A percentile compares a stretch with the other conserved stretches of the same genome.
phyloP scores from a whole-genome alignment of 345 rosid genomes.

The Acer campestre region DNA sequence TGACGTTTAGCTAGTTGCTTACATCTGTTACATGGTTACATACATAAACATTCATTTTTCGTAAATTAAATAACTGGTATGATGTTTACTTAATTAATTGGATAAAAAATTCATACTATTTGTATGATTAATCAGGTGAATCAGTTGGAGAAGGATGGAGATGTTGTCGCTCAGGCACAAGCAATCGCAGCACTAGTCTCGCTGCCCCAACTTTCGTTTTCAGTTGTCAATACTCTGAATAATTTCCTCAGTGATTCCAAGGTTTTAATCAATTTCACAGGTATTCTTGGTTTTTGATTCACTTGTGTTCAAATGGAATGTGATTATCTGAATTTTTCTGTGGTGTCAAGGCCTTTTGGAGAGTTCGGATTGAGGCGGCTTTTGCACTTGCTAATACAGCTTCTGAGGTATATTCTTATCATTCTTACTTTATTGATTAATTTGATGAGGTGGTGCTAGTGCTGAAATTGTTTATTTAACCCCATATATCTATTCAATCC shows the following conservation, averaged over 20 bases:
- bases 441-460: not conserved
- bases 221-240: constrained; percentile 76
- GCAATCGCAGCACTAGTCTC: constrained; percentile 74
- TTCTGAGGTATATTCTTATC: constrained; percentile 71
- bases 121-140: constrained; percentile 56
- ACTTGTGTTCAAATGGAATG: constrained; percentile 3
- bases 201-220: constrained; percentile 73
- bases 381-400: constrained; percentile 87
- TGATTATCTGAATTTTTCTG: constrained; percentile 11
- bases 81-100: not conserved
- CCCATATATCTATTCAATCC: not conserved
- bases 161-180: constrained; percentile 96
- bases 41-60: not conserved
- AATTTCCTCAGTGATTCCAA: constrained; percentile 78
- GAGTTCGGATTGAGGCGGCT: constrained; percentile 95
- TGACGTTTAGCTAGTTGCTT: not conserved
- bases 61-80: not conserved
- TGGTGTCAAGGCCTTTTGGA: constrained; percentile 85
- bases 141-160: constrained; percentile 94
- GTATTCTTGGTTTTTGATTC: constrained; percentile 11
- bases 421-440: constrained; percentile 12
- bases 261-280: constrained; percentile 46
- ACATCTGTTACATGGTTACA: constrained; percentile 1
- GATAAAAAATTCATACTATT: constrained; percentile 1
- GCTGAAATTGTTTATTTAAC: not conserved